A percentile compares a stretch with the other conserved stretches of the same genome.
phyloP scores from a whole-genome alignment of 1,284 basidiomycete genomes.

The Tilletia walkeri region DNA sequence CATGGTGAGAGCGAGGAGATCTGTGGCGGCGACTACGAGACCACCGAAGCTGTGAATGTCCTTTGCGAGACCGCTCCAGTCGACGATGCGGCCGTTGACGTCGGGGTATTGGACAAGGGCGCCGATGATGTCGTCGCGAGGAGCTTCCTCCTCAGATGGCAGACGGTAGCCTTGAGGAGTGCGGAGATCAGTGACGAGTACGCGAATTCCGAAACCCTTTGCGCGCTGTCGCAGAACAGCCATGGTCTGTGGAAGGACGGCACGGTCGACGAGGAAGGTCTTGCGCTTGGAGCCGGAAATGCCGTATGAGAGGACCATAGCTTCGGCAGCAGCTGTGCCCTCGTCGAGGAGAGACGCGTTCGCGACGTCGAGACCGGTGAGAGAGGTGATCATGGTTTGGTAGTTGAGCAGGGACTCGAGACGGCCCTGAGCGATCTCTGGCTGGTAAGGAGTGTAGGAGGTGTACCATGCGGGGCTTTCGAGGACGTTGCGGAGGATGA shows the following conservation, averaged over 20 bases:
- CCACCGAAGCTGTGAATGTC: slow-evolving; percentile 74
- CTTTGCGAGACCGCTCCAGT: slow-evolving; percentile 70
- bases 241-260: slow-evolving; percentile 52
- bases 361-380: slow-evolving; percentile 84
- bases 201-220: slow-evolving; percentile 52
- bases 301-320: slow-evolving; percentile 50
- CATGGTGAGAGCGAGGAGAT: slow-evolving; percentile 87
- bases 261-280: slow-evolving; percentile 51
- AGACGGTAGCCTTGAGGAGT: slow-evolving; percentile 39
- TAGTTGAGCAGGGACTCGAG: slow-evolving; percentile 95
- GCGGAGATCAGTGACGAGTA: slow-evolving; percentile 43
- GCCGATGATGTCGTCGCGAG: slow-evolving; percentile 73
- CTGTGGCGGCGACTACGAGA: slow-evolving; percentile 81
- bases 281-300: slow-evolving; percentile 45
- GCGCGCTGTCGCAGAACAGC: slow-evolving; percentile 52
- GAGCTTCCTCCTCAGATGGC: slow-evolving; percentile 41
- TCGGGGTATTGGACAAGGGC: slow-evolving; percentile 77
- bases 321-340: slow-evolving; percentile 54
- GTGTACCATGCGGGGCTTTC: slow-evolving; percentile 99
- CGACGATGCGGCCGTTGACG: slow-evolving; percentile 77
- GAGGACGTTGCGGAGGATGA: slow-evolving; percentile 63
- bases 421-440: slow-evolving; percentile 84
- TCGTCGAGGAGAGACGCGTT: slow-evolving; percentile 54
- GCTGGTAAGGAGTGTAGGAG: slow-evolving; percentile 86
- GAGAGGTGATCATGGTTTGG: slow-evolving; percentile 92